Percentiles rank a stretch among this genome's conserved stretches.
Conservation (phyloP, 2,329 filamentous ascomycete genomes). For the Xylaria sp. region DNA sequence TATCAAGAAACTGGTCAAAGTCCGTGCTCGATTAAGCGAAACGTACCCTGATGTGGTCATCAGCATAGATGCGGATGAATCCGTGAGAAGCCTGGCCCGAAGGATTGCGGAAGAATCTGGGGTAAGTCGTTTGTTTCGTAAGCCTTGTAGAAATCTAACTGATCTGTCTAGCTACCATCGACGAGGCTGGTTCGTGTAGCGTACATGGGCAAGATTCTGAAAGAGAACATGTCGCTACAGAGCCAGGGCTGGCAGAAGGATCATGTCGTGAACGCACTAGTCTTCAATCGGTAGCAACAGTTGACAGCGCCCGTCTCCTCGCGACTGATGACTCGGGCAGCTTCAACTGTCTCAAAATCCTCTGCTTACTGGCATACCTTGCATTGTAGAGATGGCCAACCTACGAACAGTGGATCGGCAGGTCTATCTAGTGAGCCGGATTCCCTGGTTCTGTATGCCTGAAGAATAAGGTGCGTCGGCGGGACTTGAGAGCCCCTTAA, state of each 20-base stretch:
- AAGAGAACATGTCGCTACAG: slow-evolving; percentile 72
- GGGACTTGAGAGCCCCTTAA: background rate
- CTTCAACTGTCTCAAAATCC: slow-evolving; percentile 11
- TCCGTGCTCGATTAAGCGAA: slow-evolving; percentile 74
- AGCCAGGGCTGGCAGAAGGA: slow-evolving; percentile 80
- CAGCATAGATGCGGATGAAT: slow-evolving; percentile 67
- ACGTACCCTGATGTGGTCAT: slow-evolving; percentile 72
- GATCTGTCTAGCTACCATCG: slow-evolving; percentile 62
- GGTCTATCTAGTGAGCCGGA: background rate
- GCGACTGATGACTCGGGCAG: slow-evolving; percentile 5
- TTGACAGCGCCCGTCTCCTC: slow-evolving; percentile 25
- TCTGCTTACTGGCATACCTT: slow-evolving; percentile 3
- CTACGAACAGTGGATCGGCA: slow-evolving; percentile 3
- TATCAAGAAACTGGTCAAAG: slow-evolving; percentile 64
- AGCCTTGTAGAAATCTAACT: slow-evolving; percentile 12
- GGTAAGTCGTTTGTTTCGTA: slow-evolving; percentile 59
- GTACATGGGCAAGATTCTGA: slow-evolving; percentile 84
- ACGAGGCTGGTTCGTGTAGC: slow-evolving; percentile 74
- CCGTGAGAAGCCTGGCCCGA: slow-evolving; percentile 70
- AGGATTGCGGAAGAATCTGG: slow-evolving; percentile 72
- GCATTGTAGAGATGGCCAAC: background rate
- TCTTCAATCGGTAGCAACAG: slow-evolving; percentile 62
- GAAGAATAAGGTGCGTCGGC: background rate
- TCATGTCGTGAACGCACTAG: slow-evolving; percentile 80
- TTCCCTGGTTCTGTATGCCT: slow-evolving; percentile 8